These are phyloP conservation scores for Smallanthus sonchifolius DNA, from an alignment of 129 eudicot genomes.

Conservation along the genomic window DNA sequence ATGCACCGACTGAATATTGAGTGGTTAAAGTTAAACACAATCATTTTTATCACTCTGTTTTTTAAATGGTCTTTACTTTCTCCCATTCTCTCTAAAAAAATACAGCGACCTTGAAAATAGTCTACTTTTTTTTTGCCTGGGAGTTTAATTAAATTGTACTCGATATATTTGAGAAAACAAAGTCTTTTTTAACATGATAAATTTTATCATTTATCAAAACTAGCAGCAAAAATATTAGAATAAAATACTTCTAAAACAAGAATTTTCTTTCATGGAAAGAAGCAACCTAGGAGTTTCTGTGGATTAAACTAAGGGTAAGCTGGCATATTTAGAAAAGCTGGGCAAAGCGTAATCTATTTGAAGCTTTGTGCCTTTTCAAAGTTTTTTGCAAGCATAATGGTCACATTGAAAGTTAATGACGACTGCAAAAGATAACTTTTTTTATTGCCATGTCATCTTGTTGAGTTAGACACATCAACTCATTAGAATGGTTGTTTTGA, in stretches of 20 bases:
- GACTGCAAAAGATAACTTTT: neutral
- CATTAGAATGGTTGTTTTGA: neutral
- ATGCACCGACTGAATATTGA: neutral
- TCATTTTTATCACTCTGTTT: neutral
- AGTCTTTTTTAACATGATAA: neutral
- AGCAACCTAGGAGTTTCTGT: neutral
- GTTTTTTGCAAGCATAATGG: neutral
- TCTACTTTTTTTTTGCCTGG: neutral
- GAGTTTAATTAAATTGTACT: neutral
- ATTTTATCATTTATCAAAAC: neutral
- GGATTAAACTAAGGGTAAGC: neutral
- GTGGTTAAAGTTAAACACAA: neutral
- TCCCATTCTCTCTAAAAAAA: neutral
- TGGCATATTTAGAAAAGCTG: neutral
- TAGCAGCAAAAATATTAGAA: neutral
- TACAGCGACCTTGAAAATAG: neutral
- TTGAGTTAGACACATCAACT: neutral
- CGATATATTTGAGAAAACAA: neutral
- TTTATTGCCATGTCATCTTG: neutral
- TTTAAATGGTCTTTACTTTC: neutral
- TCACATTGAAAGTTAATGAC: neutral
- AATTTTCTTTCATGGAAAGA: neutral
- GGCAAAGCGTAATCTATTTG: no score
- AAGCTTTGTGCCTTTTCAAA: neutral
- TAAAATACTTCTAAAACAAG: neutral